Evolutionary conservation across 2,329 filamentous ascomycete genomes (phyloP).

Genomic region (Fusarium acutatum): DNA sequence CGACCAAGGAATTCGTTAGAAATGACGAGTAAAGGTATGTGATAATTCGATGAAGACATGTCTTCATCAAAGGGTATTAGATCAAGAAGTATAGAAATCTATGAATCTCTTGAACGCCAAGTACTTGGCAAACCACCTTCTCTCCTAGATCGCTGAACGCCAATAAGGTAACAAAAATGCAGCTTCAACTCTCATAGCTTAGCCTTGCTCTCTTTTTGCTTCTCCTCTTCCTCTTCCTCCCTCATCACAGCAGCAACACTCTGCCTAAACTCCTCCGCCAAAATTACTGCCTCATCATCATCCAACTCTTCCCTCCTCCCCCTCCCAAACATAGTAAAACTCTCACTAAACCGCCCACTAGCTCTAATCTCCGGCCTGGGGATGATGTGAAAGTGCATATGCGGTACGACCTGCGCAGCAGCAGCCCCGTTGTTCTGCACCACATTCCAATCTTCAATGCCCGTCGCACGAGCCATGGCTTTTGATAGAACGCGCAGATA

Average conservation of each 20-base stretch:
- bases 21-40: constrained; percentile 72
- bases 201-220: constrained; percentile 37
- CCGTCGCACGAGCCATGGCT: constrained; percentile 74
- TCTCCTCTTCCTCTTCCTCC: constrained; percentile 45
- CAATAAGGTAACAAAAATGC: constrained; percentile 15
- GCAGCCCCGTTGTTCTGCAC: constrained; percentile 94
- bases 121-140: neutral
- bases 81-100: constrained; percentile 1
- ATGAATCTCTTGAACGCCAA: neutral
- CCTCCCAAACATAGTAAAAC: constrained; percentile 85
- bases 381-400: constrained; percentile 95
- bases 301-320: constrained; percentile 78
- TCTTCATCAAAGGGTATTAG: constrained; percentile 20
- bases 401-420: constrained; percentile 90
- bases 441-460: constrained; percentile 89
- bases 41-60: neutral
- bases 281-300: constrained; percentile 72
- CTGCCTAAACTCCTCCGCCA: constrained; percentile 65
- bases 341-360: constrained; percentile 63
- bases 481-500: constrained; percentile 77
- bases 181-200: constrained; percentile 48
- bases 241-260: constrained; percentile 58
- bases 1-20: constrained; percentile 82
- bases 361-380: constrained; percentile 76
- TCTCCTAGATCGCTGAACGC: neutral